Percentiles rank a stretch among this genome's conserved stretches.
These are phyloP conservation scores for Cercospora berteroae DNA, from an alignment of 2,329 filamentous ascomycete species.

Conservation along the genomic window DNA sequence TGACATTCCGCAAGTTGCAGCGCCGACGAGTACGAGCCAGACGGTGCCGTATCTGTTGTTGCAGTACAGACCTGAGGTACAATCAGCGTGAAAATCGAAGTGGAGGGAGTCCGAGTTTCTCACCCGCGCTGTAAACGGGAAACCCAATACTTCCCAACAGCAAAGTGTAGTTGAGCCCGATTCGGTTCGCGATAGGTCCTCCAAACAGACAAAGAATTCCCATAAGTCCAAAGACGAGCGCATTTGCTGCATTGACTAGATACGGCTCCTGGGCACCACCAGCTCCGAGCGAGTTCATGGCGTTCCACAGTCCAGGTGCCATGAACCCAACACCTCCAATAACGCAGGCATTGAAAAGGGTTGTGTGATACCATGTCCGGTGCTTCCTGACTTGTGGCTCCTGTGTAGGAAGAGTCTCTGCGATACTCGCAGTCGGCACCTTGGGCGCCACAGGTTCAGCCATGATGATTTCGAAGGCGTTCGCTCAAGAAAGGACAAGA, in stretches of 20 bases:
- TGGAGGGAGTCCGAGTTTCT: background rate
- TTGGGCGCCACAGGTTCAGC: constrained; percentile 9
- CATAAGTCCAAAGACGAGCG: constrained; percentile 51
- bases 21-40: constrained; percentile 53
- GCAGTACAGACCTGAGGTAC: constrained; percentile 44
- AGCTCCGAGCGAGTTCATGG: constrained; percentile 55
- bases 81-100: background rate
- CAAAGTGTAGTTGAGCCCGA: constrained; percentile 50
- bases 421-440: constrained; percentile 10
- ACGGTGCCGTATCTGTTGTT: constrained; percentile 53
- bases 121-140: constrained; percentile 46
- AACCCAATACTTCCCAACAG: constrained; percentile 50
- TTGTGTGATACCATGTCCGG: constrained; percentile 50
- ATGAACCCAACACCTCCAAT: constrained; percentile 55
- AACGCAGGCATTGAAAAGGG: constrained; percentile 55
- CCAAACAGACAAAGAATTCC: constrained; percentile 50
- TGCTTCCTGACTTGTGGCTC: constrained; percentile 5
- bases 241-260: constrained; percentile 54
- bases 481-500: background rate
- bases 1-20: constrained; percentile 49
- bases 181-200: constrained; percentile 50
- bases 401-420: constrained; percentile 10
- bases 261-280: constrained; percentile 54
- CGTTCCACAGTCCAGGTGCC: constrained; percentile 55
- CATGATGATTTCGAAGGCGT: background rate